phyloP scores from a whole-genome alignment of 306 rosid species.

The Sicyos baderoa region DNA sequence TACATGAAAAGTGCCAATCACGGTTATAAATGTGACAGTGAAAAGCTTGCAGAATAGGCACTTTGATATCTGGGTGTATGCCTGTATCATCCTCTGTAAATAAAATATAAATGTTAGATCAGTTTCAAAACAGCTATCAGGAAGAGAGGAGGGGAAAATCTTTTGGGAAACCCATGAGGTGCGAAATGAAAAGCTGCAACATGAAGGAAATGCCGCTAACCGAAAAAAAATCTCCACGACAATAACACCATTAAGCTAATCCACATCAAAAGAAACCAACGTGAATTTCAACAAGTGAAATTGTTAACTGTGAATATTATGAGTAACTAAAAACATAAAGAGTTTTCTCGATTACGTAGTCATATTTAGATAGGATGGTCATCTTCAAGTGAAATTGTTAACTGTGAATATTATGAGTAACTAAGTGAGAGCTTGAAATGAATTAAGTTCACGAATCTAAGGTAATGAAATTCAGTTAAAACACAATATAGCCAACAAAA shows the following conservation, averaged over 20 bases:
- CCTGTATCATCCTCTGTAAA: conserved; percentile 95
- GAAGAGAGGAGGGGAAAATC: background rate
- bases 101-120: conserved; percentile 16
- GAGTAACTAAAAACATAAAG: background rate
- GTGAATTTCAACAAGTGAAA: no score
- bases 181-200: background rate
- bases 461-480: background rate
- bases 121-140: background rate
- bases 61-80: conserved; percentile 60
- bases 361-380: no score
- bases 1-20: conserved; percentile 87
- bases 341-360: background rate
- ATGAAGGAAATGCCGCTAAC: background rate
- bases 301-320: no score
- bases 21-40: conserved; percentile 63
- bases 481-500: background rate
- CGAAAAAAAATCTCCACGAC: background rate
- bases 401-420: background rate
- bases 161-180: background rate
- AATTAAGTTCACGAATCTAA: background rate
- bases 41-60: conserved; percentile 76
- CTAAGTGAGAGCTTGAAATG: background rate
- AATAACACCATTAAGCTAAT: background rate
- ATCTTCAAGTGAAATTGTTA: background rate
- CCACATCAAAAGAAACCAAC: background rate